Percentiles rank a stretch among this genome's conserved stretches.
These are phyloP conservation scores for Akanthomyces uredinophilus DNA, from an alignment of 2,329 filamentous ascomycete genomes.

Conservation along the genomic window DNA sequence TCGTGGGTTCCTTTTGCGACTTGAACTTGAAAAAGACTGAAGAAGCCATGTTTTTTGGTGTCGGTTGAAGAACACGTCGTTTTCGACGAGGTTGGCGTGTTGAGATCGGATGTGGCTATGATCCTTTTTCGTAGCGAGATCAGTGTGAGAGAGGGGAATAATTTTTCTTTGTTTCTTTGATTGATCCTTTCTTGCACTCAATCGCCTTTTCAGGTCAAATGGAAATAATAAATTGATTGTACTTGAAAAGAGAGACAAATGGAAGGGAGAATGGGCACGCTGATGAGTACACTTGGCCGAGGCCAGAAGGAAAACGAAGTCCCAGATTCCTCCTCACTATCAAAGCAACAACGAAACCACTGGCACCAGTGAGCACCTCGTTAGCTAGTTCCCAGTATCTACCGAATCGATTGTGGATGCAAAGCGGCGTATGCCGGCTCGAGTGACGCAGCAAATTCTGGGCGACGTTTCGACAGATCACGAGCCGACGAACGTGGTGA, in stretches of 20 bases:
- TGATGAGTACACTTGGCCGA: constrained; percentile 36
- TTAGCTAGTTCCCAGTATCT: constrained; percentile 13
- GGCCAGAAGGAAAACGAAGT: constrained; percentile 30
- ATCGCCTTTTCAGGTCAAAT: constrained; percentile 35
- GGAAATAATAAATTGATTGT: constrained; percentile 51
- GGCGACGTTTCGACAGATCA: neutral
- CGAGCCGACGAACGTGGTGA: neutral
- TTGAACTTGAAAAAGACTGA: constrained; percentile 99
- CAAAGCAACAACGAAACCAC: constrained; percentile 11
- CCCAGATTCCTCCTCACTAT: constrained; percentile 31
- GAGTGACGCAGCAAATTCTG: neutral
- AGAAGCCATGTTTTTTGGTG: constrained; percentile 69
- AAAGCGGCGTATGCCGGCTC: neutral
- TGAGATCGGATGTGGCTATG: neutral
- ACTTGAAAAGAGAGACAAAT: constrained; percentile 32
- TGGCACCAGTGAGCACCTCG: constrained; percentile 9
- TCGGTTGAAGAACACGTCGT: neutral
- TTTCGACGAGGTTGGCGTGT: neutral
- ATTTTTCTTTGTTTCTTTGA: constrained; percentile 29
- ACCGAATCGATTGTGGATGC: constrained; percentile 4
- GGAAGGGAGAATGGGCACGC: constrained; percentile 29
- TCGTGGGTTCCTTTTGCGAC: constrained; percentile 90
- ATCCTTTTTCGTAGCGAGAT: constrained; percentile 7
- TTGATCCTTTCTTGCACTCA: constrained; percentile 29
- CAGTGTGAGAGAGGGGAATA: constrained; percentile 7